phyloP scores from a whole-genome alignment of 1,139 yeast genomes.

The Nematodospora anomalae region DNA sequence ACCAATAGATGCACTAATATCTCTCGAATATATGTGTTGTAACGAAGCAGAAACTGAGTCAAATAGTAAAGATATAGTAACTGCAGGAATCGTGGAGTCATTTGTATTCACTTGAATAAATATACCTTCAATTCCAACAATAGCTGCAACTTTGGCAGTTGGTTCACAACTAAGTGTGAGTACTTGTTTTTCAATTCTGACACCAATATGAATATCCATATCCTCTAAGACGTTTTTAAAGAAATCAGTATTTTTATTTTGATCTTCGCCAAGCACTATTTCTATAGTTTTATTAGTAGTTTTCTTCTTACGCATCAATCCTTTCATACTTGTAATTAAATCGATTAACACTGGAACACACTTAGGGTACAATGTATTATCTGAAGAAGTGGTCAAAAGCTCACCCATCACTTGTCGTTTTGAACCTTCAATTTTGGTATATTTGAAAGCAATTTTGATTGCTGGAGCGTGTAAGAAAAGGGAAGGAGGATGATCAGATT shows the following conservation, averaged over 20 bases:
- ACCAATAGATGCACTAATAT: slow-evolving; percentile 72
- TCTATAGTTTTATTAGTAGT: slow-evolving; percentile 2
- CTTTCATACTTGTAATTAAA: slow-evolving; percentile 47
- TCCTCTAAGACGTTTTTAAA: slow-evolving; percentile 44
- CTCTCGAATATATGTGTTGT: slow-evolving; percentile 89
- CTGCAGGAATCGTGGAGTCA: slow-evolving; percentile 31
- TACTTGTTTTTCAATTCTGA: slow-evolving; percentile 70
- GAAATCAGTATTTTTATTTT: slow-evolving; percentile 22
- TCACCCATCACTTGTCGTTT: slow-evolving; percentile 54
- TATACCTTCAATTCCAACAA: slow-evolving; percentile 69
- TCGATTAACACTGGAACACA: slow-evolving; percentile 80
- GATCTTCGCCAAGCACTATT: slow-evolving; percentile 13
- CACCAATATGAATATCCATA: slow-evolving; percentile 62
- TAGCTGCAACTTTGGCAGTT: slow-evolving; percentile 86
- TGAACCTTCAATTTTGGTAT: slow-evolving; percentile 28
- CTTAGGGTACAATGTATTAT: slow-evolving; percentile 64
- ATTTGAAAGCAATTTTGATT: slow-evolving; percentile 50
- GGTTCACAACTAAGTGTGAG: slow-evolving; percentile 88
- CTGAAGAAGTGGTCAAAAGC: slow-evolving; percentile 67
- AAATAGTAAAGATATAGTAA: slow-evolving; percentile 41
- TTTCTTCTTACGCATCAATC: slow-evolving; percentile 32
- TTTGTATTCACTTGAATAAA: slow-evolving; percentile 56
- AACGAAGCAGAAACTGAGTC: slow-evolving; percentile 64
- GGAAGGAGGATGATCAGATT: slow-evolving; percentile 50
- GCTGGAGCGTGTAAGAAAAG: slow-evolving; percentile 77